A percentile compares a stretch with the other conserved stretches of the same genome.
phyloP scores from a whole-genome alignment of 164 flowering plant species.

The Magnolia kwangsiensis region DNA sequence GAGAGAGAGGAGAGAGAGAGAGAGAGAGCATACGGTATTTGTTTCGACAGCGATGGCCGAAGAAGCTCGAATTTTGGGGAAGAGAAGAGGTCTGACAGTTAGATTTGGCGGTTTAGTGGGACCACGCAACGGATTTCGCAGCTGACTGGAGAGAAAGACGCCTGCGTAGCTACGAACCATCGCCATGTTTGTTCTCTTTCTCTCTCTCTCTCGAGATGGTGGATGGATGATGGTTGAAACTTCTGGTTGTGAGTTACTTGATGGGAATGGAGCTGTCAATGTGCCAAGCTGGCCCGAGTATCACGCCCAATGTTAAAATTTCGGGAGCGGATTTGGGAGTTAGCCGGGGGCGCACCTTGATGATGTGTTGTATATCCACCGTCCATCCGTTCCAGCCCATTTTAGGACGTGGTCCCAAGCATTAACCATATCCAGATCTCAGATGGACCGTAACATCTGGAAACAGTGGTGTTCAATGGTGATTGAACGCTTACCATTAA shows the following conservation, averaged over 20 bases:
- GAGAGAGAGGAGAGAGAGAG: not conserved
- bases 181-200: conserved; percentile 17
- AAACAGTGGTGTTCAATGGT: too few species aligned
- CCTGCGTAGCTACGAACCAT: not conserved
- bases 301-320: too few species aligned
- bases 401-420: not conserved
- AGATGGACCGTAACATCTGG: too few species aligned
- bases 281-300: too few species aligned
- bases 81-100: conserved; percentile 8
- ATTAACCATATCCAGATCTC: not conserved
- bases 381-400: too few species aligned
- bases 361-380: too few species aligned
- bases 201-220: not conserved
- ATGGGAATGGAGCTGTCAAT: too few species aligned
- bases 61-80: conserved; percentile 27
- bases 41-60: conserved; percentile 24
- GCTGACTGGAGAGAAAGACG: not conserved
- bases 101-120: conserved; percentile 3
- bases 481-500: too few species aligned
- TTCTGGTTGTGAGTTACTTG: too few species aligned
- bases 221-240: not conserved
- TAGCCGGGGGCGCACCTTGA: too few species aligned
- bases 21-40: conserved; percentile 25
- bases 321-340: too few species aligned
- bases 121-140: not conserved